Evolutionary conservation across 768 basidiomycete species (phyloP).

Genomic region (Boletus sp.): DNA sequence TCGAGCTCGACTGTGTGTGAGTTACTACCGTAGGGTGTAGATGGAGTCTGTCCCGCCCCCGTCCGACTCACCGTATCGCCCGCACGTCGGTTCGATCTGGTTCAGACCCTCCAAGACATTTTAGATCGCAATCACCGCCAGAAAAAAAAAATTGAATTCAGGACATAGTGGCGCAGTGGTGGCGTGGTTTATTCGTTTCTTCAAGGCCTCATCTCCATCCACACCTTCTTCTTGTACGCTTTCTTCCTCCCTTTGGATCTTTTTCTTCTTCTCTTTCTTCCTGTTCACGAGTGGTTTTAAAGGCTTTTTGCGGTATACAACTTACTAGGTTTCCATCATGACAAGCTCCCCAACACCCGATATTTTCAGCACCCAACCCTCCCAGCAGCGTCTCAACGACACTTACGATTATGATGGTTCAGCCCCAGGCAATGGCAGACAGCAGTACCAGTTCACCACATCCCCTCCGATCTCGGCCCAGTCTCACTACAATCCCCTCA

Average conservation of each 20-base stretch:
- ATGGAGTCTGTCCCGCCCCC: too few relatives aligned
- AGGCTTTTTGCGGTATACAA: constrained; percentile 12
- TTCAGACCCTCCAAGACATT: not conserved
- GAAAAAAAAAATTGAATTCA: constrained; percentile 14
- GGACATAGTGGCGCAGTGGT: constrained; percentile 32
- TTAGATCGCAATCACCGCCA: constrained; percentile 9
- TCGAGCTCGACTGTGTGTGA: not conserved
- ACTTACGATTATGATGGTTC: constrained; percentile 78
- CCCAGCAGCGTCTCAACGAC: constrained; percentile 82
- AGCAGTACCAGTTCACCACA: constrained; percentile 70
- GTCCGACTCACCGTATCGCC: too few relatives aligned
- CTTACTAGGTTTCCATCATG: constrained; percentile 48
- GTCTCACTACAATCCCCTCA: constrained; percentile 46
- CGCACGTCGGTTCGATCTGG: too few relatives aligned
- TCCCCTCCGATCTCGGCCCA: constrained; percentile 55
- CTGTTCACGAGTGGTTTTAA: constrained; percentile 33
- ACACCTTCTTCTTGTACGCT: constrained; percentile 19
- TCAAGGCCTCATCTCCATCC: constrained; percentile 10
- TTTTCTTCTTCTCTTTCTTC: constrained; percentile 27
- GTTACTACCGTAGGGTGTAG: too few relatives aligned
- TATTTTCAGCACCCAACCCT: constrained; percentile 60
- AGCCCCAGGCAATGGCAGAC: constrained; percentile 45
- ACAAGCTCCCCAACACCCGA: constrained; percentile 74
- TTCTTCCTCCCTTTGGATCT: constrained; percentile 26
- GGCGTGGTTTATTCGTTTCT: constrained; percentile 23